A percentile compares a stretch with the other conserved stretches of the same genome.
Conservation (phyloP, 2,329 filamentous ascomycete genomes). For the Ophiostoma ulmi region DNA sequence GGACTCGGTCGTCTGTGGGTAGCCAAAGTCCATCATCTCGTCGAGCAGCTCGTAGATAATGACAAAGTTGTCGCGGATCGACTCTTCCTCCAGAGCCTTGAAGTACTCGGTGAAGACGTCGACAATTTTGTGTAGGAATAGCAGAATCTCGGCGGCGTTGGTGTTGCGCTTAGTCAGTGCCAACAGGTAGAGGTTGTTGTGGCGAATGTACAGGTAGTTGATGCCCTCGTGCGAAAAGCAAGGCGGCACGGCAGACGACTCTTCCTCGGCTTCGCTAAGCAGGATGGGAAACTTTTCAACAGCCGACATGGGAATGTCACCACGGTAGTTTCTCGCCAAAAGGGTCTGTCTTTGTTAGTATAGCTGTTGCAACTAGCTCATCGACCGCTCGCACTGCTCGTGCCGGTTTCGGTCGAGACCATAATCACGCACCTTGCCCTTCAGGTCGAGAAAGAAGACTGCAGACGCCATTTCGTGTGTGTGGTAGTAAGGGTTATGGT, state of each 20-base stretch:
- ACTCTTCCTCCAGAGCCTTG: constrained; percentile 97
- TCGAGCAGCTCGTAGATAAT: constrained; percentile 98
- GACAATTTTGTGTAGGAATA: constrained; percentile 96
- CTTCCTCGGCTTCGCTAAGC: constrained; percentile 96
- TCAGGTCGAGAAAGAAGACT: constrained; percentile 96
- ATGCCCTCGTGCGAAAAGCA: constrained; percentile 99
- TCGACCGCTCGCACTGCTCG: background rate
- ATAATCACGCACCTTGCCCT: constrained; percentile 78
- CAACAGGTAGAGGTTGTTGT: constrained; percentile 98
- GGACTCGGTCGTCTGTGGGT: constrained; percentile 94
- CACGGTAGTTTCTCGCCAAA: constrained; percentile 94
- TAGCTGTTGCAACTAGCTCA: background rate
- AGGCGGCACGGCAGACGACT: constrained; percentile 92
- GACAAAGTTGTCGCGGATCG: constrained; percentile 98
- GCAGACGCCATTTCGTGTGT: constrained; percentile 80
- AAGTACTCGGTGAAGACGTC: constrained; percentile 99
- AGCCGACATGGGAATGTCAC: constrained; percentile 97
- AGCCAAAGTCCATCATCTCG: constrained; percentile 99
- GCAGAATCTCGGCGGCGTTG: constrained; percentile 95
- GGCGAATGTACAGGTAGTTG: constrained; percentile 98
- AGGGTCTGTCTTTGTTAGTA: constrained; percentile 62
- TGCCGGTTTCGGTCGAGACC: background rate
- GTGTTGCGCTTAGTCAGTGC: constrained; percentile 98
- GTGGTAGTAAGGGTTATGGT: background rate
- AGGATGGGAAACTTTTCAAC: constrained; percentile 97